phyloP scores from a whole-genome alignment of 495 filamentous ascomycete genomes.

The Hamigera avellanea region DNA sequence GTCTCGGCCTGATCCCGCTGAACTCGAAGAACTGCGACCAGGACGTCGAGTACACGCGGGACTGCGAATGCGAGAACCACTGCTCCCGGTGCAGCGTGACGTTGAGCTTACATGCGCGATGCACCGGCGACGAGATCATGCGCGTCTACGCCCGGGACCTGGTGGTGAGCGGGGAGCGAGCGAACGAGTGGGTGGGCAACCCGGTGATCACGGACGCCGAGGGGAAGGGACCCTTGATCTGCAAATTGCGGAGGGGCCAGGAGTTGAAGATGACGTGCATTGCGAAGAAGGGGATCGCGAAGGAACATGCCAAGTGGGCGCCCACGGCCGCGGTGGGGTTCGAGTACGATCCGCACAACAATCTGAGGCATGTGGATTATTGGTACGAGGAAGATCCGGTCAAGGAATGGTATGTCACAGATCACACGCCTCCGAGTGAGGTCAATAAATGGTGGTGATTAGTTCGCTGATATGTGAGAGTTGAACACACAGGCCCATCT shows the following conservation, averaged over 20 bases:
- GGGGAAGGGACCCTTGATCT: conserved; percentile 68
- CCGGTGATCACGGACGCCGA: conserved; percentile 79
- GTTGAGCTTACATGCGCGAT: conserved; percentile 71
- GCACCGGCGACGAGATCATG: conserved; percentile 72
- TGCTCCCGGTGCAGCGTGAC: conserved; percentile 84
- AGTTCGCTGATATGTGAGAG: no score
- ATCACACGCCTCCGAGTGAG: no score
- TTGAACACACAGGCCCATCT: conserved; percentile 79
- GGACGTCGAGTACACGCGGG: conserved; percentile 76
- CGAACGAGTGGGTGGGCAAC: conserved; percentile 66
- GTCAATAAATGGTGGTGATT: no score
- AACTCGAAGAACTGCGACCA: conserved; percentile 72
- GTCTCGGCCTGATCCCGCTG: conserved; percentile 83
- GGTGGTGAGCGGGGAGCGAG: conserved; percentile 45
- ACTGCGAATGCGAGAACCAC: conserved; percentile 90
- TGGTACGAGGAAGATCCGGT: conserved; percentile 85
- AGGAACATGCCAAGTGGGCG: conserved; percentile 97
- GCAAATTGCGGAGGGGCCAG: conserved; percentile 79
- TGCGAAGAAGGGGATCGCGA: conserved; percentile 96
- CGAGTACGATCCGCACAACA: conserved; percentile 96
- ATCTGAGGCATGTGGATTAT: conserved; percentile 73
- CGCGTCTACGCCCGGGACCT: conserved; percentile 84
- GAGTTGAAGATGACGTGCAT: conserved; percentile 82
- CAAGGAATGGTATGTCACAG: conserved; percentile 69
- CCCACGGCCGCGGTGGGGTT: conserved; percentile 87